phyloP scores from a whole-genome alignment of 345 rosid species.

The Ailanthus altissimus region DNA sequence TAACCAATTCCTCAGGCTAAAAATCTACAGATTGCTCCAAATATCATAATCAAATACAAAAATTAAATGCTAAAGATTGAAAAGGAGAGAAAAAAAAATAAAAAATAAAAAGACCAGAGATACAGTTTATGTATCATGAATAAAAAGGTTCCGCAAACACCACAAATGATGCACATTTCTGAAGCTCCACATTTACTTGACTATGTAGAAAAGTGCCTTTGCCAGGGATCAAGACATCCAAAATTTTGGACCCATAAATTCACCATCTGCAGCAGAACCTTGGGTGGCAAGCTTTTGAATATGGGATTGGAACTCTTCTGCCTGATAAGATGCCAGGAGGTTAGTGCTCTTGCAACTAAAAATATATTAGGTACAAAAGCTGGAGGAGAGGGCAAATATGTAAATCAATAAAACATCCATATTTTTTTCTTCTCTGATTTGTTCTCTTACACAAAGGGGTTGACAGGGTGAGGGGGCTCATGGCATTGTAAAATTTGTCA shows the following conservation, averaged over 20 bases:
- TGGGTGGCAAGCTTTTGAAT: conserved; percentile 72
- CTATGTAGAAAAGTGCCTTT: not conserved
- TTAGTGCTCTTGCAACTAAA: conserved; percentile 11
- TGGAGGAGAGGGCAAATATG: not conserved
- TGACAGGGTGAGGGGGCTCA: not conserved
- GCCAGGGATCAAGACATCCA: conserved; percentile 59
- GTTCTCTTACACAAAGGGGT: not conserved
- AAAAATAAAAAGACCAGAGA: not conserved
- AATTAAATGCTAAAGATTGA: not conserved
- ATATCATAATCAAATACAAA: not conserved
- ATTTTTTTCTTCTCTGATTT: not conserved
- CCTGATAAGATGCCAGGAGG: conserved; percentile 48
- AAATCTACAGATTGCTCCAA: not conserved
- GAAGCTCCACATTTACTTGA: not conserved
- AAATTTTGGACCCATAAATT: conserved; percentile 59
- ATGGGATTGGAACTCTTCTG: conserved; percentile 87
- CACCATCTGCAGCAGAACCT: conserved; percentile 66
- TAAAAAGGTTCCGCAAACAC: not conserved
- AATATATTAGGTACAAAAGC: not conserved
- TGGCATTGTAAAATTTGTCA: not conserved
- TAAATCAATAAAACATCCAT: not conserved
- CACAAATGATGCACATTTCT: too few species aligned
- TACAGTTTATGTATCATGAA: not conserved
- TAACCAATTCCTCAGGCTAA: not conserved
- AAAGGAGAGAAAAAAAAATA: not conserved